Base-by-base conservation (phyloP, 2,329 filamentous ascomycete species). In the Beauveria asiatica region DNA sequence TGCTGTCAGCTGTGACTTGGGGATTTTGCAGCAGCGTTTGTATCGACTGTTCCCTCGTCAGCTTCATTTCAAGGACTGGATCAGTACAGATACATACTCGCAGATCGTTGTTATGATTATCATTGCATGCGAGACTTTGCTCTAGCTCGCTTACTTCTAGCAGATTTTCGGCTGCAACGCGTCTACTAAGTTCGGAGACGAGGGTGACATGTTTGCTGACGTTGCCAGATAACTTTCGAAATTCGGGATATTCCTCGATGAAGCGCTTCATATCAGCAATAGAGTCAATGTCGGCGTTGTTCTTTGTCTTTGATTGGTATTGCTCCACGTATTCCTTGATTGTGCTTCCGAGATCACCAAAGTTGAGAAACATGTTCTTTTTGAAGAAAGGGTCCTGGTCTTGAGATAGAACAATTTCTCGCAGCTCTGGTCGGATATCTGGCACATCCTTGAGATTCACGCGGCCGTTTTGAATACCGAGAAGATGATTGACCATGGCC, bases 181-280 rank as follows among this genome's bases (percentile, higher is more conserved):
- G 85, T 61, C 93, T 83, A 72, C 92, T 97, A 45, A 99, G 80
- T 70, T 99, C 95, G 0, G 92, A 92, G 23, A 99, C 94, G 23
- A 99, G 78, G 0, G 94, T 96, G 61, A 99, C 95, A 71, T 99
- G 94, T 71, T 99, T 99, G 76, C 92, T 97, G 58, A 99, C 94
- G 67, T 99, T 99, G 42, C 94, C 92, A 1, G 94, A 97, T 1
- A 99, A 83, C 69, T 97, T 96, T 61, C 94, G 86, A 73, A 99
- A 99, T 71, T 99, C 94, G 2, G 94, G 94, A 70, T 97, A 99
- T 69, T 99, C 94, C 73, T 99, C 94, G 59, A 99, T 95, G 68
- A 99, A 99, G 48, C 92, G 90, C 74, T 99, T 99, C 95, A 99
- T 99, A 72, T 99, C 94, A 59, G 88, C 83, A 70, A 99, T 97